Percentiles rank a stretch among this genome's conserved stretches.
phyloP scores from a whole-genome alignment of 768 basidiomycete species.

The Daedaleopsis sinensis region DNA sequence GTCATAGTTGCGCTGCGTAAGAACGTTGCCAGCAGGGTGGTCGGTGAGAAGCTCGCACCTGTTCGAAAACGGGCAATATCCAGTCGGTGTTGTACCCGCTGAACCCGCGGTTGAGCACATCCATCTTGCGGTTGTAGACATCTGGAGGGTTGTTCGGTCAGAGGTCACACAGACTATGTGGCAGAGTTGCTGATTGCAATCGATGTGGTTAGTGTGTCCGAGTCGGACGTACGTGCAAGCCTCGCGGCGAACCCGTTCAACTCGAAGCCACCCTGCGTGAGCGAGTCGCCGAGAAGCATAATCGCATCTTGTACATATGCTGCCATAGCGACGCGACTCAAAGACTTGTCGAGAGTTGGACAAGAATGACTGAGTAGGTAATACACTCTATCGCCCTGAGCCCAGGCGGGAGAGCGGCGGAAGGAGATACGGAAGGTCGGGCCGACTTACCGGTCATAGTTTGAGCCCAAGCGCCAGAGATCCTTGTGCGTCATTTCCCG shows the following conservation, averaged over 20 bases:
- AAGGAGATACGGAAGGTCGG: no score
- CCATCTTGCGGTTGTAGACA: slow-evolving; percentile 77
- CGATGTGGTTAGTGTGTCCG: neutral
- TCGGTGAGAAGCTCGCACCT: slow-evolving; percentile 45
- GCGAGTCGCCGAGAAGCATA: slow-evolving; percentile 81
- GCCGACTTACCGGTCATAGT: no score
- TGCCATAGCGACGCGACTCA: slow-evolving; percentile 44
- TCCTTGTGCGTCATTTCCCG: no score
- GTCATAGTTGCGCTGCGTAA: neutral
- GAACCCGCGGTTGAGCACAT: slow-evolving; percentile 85
- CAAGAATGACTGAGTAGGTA: no score
- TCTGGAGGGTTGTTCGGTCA: slow-evolving; percentile 43
- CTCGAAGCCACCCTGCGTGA: slow-evolving; percentile 73
- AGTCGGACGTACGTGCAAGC: slow-evolving; percentile 61
- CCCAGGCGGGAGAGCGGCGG: no score
- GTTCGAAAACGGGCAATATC: slow-evolving; percentile 78
- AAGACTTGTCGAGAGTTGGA: neutral
- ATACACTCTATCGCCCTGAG: no score
- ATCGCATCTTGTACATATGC: slow-evolving; percentile 63
- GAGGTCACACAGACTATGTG: neutral
- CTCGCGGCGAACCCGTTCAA: slow-evolving; percentile 65
- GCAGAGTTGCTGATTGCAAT: neutral
- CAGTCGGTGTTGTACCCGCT: slow-evolving; percentile 88
- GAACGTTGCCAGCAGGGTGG: neutral
- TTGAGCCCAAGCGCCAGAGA: neutral